A percentile compares a stretch with the other conserved stretches of the same genome.
phyloP scores from a whole-genome alignment of 805 yeast species.

The Saccharomycopsis microspora region DNA sequence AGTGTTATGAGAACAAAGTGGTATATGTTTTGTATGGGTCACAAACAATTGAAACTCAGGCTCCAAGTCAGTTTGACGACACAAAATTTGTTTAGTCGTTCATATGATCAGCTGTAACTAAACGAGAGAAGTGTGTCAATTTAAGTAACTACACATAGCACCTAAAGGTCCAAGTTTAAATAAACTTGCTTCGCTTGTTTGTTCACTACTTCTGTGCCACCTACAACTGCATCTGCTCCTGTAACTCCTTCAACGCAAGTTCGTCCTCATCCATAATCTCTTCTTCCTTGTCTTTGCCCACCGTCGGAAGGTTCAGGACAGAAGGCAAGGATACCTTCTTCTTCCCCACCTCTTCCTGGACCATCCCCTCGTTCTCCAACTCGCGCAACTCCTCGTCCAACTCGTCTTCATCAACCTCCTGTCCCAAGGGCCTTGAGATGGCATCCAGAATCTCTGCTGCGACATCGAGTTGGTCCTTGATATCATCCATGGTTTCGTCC shows the following conservation, averaged over 20 bases:
- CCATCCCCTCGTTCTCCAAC: conserved; percentile 65
- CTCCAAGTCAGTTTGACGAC: too few relatives aligned
- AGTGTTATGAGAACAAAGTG: too few relatives aligned
- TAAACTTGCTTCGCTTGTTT: too few relatives aligned
- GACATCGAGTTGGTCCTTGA: conserved; percentile 90
- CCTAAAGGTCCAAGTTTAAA: too few relatives aligned
- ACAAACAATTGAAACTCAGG: too few relatives aligned
- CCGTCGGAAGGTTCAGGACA: conserved; percentile 28
- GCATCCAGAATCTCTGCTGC: conserved; percentile 96
- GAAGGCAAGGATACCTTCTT: conserved; percentile 30
- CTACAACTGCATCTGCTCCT: conserved; percentile 76
- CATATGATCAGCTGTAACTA: too few relatives aligned
- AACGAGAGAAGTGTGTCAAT: too few relatives aligned
- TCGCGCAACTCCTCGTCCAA: conserved; percentile 88
- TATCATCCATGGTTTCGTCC: conserved; percentile 95
- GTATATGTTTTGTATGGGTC: too few relatives aligned
- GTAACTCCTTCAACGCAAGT: conserved; percentile 66
- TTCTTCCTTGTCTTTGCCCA: conserved; percentile 19
- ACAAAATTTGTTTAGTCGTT: too few relatives aligned
- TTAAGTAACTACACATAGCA: too few relatives aligned
- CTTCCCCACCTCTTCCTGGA: conserved; percentile 13
- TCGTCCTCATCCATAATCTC: conserved; percentile 74
- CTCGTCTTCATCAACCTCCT: conserved; percentile 83
- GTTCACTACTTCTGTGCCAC: too few relatives aligned
- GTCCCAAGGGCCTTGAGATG: conserved; percentile 84